Percentiles rank a stretch among this genome's conserved stretches.
Conservation (phyloP, 1,139 yeast species). For the Lodderomyces parapsilosis region DNA sequence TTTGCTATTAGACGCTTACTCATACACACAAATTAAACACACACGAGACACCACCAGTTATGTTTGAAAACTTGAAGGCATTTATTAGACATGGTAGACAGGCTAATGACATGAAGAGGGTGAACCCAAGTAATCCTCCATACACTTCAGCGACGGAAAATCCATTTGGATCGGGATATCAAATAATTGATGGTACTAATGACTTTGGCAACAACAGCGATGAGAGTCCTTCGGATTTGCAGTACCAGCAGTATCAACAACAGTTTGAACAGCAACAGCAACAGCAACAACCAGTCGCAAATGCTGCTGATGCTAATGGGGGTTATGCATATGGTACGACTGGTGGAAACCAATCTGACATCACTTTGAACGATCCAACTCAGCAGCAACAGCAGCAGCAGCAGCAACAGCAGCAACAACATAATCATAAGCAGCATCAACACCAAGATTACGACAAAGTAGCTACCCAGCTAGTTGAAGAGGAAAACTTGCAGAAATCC, state of each 20-base stretch:
- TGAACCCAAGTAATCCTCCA: conserved; percentile 13
- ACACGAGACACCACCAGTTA: conserved; percentile 12
- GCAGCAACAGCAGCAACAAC: conserved; percentile 3
- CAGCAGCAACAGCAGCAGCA: conserved; percentile 4
- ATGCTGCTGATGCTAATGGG: conserved; percentile 9
- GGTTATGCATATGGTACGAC: not conserved
- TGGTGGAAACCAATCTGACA: conserved; percentile 7
- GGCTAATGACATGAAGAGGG: conserved; percentile 48
- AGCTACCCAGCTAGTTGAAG: conserved; percentile 62
- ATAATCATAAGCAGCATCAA: conserved; percentile 1
- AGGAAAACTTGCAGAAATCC: conserved; percentile 46
- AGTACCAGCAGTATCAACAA: conserved; percentile 6
- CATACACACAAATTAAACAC: not conserved
- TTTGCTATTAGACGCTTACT: not conserved
- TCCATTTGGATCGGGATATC: conserved; percentile 7
- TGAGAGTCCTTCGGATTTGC: conserved; percentile 3
- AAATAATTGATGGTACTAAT: conserved; percentile 5
- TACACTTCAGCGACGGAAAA: conserved; percentile 5
- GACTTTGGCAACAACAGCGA: not conserved
- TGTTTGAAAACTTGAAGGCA: conserved; percentile 67
- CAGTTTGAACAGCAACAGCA: conserved; percentile 8
- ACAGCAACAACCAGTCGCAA: not conserved
- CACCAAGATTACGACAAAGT: conserved; percentile 41
- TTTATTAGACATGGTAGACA: conserved; percentile 84
- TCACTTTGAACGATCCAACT: conserved; percentile 10